phyloP scores from a whole-genome alignment of 2,329 filamentous ascomycete species.

The Fusarium neocosmosporiellum region DNA sequence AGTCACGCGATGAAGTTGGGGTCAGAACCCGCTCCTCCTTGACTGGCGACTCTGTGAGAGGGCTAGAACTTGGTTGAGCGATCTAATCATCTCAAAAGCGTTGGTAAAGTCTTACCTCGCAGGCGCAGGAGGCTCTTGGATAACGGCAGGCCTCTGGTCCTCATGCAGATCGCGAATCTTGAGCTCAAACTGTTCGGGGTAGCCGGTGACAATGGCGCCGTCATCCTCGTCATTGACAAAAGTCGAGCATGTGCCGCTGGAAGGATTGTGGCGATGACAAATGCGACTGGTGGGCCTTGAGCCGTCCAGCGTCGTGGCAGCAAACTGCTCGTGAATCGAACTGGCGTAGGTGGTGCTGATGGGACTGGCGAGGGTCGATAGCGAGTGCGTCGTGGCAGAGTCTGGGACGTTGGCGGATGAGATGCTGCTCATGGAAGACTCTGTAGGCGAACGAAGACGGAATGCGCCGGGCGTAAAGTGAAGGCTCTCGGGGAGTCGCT shows the following conservation, averaged over 20 bases:
- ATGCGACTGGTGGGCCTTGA: slow-evolving; percentile 44
- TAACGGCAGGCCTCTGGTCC: not conserved
- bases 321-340: slow-evolving; percentile 49
- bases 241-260: slow-evolving; percentile 52
- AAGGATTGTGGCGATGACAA: slow-evolving; percentile 48
- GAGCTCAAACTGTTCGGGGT: slow-evolving; percentile 40
- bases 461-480: slow-evolving; percentile 43
- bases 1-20: slow-evolving; percentile 24
- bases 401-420: slow-evolving; percentile 52
- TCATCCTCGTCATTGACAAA: slow-evolving; percentile 53
- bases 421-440: slow-evolving; percentile 53
- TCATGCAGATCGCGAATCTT: slow-evolving; percentile 37
- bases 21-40: slow-evolving; percentile 37
- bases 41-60: slow-evolving; percentile 27
- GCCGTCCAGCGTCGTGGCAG: slow-evolving; percentile 36
- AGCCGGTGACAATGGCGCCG: slow-evolving; percentile 39
- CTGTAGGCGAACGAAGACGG: slow-evolving; percentile 50
- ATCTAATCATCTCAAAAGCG: not conserved
- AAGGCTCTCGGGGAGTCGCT: slow-evolving; percentile 46
- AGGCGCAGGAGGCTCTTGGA: slow-evolving; percentile 20
- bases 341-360: slow-evolving; percentile 51
- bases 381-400: slow-evolving; percentile 52
- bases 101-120: slow-evolving; percentile 17
- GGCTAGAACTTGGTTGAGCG: slow-evolving; percentile 25
- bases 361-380: slow-evolving; percentile 50